Evolutionary conservation across 768 basidiomycete genomes (phyloP), one percentile per base, ranked within the genome.

Genomic region (Mycena filopes): DNA sequence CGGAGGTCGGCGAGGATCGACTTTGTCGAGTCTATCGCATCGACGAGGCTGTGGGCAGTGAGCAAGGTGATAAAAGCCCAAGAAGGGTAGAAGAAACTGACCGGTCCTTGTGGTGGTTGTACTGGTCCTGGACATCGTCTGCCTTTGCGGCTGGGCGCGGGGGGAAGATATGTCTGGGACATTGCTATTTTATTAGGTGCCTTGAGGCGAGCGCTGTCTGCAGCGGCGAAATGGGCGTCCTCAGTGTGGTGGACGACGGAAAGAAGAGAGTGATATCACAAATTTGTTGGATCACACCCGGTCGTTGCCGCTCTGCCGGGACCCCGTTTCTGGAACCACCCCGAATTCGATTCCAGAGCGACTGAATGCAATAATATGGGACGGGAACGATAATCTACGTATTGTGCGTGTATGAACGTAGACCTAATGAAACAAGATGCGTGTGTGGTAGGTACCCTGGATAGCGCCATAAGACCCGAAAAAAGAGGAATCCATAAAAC

Each of bases 101-200:
- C 95, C 87, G 82, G 73, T 94, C 87, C 77, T 90, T 92, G 69
- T 89, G 86, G 71, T 87, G 87, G 69, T 93, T 80, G 76, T 91
- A 95, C 6, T 84, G 87, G 74, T 89, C 89, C 78, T 94, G 90
- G 46, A 90, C 87, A 76, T 92, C 91, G 71, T 92, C 91, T 20
- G 82, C 85, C 76, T 83, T 87, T 68, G 67, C 63, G 47, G 31
- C 63, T 20, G 58, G 67, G 55, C 67, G 38, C 33, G 58, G 48
- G 15, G 60, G n/a, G 10, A 26, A 60, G 11, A 26, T 62, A 53
- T 16, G 66, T 54, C 50, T 68, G 63, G 12, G 67, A 68, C 67
- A 68, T 68, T 4, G 43, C 40, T 6, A 47, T 50, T 29, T 41
- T 59, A 60, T 65, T 65, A 33, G 40, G 48, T 41, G 25, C 33